phyloP scores from a whole-genome alignment of 108 stramenopile genomes.

The Skeletonema tropicum region DNA sequence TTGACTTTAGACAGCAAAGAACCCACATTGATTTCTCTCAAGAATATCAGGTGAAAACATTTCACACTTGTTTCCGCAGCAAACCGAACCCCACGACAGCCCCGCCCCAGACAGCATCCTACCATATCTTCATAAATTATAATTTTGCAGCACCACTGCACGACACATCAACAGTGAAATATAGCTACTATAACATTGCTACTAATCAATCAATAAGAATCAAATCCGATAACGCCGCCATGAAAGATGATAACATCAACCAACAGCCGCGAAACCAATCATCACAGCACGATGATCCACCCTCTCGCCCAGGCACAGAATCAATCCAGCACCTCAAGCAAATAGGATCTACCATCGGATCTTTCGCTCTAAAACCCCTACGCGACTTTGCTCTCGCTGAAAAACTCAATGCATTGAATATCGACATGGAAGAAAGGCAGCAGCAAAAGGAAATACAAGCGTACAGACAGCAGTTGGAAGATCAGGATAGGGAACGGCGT shows the following conservation, averaged over 20 bases:
- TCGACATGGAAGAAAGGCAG: slow-evolving; percentile 61
- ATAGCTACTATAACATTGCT: too few relatives aligned
- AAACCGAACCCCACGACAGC: too few relatives aligned
- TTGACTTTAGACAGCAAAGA: too few relatives aligned
- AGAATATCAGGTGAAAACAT: too few relatives aligned
- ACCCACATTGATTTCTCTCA: too few relatives aligned
- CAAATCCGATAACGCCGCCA: background rate
- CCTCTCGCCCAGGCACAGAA: slow-evolving; percentile 31
- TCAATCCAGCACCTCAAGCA: slow-evolving; percentile 34
- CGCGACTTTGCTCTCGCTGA: slow-evolving; percentile 60
- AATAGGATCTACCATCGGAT: slow-evolving; percentile 24
- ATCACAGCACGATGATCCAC: background rate
- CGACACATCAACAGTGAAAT: too few relatives aligned
- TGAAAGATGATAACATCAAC: too few relatives aligned
- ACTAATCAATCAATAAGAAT: background rate
- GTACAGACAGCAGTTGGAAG: slow-evolving; percentile 8
- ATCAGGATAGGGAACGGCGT: slow-evolving; percentile 6
- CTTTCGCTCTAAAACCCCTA: slow-evolving; percentile 37
- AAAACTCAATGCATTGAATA: slow-evolving; percentile 58
- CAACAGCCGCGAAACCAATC: background rate
- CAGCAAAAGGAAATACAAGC: slow-evolving; percentile 14
- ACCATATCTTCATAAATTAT: too few relatives aligned
- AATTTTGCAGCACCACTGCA: too few relatives aligned
- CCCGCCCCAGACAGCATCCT: too few relatives aligned
- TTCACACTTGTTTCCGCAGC: too few relatives aligned